Evolutionary conservation across 78 protist species (phyloP), one percentile per base, ranked within the genome.

Genomic region (Dictyostelium citrinum): DNA sequence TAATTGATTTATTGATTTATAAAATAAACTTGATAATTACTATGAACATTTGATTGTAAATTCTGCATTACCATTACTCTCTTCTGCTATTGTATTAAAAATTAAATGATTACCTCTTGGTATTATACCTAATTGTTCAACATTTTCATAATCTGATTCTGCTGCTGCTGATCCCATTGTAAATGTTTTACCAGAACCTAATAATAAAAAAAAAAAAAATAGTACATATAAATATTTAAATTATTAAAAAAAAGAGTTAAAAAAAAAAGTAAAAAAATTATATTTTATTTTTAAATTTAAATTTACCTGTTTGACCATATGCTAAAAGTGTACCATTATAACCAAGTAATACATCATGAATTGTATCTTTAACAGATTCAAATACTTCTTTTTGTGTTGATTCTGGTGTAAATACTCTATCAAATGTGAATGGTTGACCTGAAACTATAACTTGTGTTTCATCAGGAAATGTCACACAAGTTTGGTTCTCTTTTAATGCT

Each of bases 291-390:
- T 5, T 39, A 39, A 39, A 39, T 12, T n/a, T n/a, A n/a, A n/a
- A 49, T 16, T 68, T 58, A 41, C 92, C 86, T 14, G 96, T 85
- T 60, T 84, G 95, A 67, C 97, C 97, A 51, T 95, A 95, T 8
- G 90, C 85, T 75, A 95, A 90, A 22, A 90, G 81, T 9, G 95
- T 95, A 49, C 90, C 91, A 68, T 95, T 95, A 74, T 90, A 95
- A 20, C 97, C 97, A n/a, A 37, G 45, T 17, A 95, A 35, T 6
- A 83, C 95, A 51, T 90, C 90, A 6, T 27, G 46, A 7, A 91
- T 79, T 29, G 84, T 88, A 43, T 55, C 60, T 12, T 68, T 39
- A 11, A 88, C 79, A 5, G 14, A 16, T 12, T 88, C 81, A 35
- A 88, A 88, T 2, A 88, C 83, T 37, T 88, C 85, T n/a, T 88